These are phyloP conservation scores for Postia placenta DNA, from an alignment of 768 basidiomycete genomes.

Conservation along the genomic window DNA sequence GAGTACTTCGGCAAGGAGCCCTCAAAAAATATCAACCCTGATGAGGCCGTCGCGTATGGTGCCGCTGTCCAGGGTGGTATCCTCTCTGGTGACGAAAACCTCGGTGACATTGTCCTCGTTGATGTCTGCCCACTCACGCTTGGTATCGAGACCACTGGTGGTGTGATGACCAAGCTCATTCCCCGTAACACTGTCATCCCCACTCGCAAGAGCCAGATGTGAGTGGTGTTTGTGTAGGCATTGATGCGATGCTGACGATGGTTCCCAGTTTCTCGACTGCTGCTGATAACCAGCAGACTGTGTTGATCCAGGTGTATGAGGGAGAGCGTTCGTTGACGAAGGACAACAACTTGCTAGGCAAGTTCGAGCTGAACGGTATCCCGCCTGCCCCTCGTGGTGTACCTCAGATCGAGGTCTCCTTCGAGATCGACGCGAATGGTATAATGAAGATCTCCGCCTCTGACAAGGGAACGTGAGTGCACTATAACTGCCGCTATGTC, in stretches of 20 bases:
- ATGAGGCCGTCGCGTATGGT: constrained; percentile 98
- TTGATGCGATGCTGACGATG: constrained; percentile 19
- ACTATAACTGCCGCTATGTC: neutral
- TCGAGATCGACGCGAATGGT: constrained; percentile 54
- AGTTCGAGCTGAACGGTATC: constrained; percentile 89
- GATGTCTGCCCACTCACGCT: constrained; percentile 96
- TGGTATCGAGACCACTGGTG: constrained; percentile 98
- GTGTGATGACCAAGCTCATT: constrained; percentile 97
- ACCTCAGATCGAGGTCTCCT: constrained; percentile 95
- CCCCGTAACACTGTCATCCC: constrained; percentile 98
- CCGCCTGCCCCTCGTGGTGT: constrained; percentile 95
- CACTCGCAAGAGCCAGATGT: constrained; percentile 94
- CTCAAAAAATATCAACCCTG: constrained; percentile 97
- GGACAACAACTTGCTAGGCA: constrained; percentile 98
- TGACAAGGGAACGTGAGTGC: constrained; percentile 78
- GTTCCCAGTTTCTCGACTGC: constrained; percentile 59
- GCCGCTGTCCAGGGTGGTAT: constrained; percentile 99
- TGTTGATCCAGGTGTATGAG: constrained; percentile 96
- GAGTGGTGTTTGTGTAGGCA: constrained; percentile 17
- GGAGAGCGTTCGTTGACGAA: constrained; percentile 96
- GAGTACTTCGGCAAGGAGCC: constrained; percentile 98
- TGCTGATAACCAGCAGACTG: constrained; percentile 90
- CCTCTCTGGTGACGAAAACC: constrained; percentile 89
- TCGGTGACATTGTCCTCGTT: constrained; percentile 87
- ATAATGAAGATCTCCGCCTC: constrained; percentile 86